Evolutionary conservation across 2,329 filamentous ascomycete genomes (phyloP).

Genomic region (Colletotrichum sansevieriae): DNA sequence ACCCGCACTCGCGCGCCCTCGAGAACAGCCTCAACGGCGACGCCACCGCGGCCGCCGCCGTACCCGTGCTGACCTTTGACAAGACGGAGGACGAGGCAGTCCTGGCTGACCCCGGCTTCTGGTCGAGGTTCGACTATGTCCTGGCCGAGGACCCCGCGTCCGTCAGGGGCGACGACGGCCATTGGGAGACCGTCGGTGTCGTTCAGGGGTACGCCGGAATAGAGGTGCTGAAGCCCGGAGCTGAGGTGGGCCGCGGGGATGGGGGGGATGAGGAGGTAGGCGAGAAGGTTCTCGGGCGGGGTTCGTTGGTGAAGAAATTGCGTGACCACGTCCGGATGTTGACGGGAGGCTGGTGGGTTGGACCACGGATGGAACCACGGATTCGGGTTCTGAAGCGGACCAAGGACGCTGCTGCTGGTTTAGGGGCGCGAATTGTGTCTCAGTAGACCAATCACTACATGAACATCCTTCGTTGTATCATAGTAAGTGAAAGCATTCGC

Average conservation of each 20-base stretch:
- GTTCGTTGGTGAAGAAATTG: slow-evolving; percentile 53
- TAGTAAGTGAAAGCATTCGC: background rate
- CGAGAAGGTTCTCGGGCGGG: slow-evolving; percentile 59
- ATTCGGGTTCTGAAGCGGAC: slow-evolving; percentile 63
- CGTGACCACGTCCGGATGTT: slow-evolving; percentile 57
- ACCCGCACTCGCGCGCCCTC: slow-evolving; percentile 44
- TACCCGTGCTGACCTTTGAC: slow-evolving; percentile 62
- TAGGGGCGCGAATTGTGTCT: slow-evolving; percentile 32
- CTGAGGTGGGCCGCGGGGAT: slow-evolving; percentile 19
- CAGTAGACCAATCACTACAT: background rate
- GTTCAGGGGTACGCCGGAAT: slow-evolving; percentile 71
- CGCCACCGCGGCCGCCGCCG: slow-evolving; percentile 43
- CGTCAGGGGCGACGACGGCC: slow-evolving; percentile 61
- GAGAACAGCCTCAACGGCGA: slow-evolving; percentile 39
- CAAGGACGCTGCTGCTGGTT: slow-evolving; percentile 39
- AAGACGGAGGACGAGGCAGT: slow-evolving; percentile 69
- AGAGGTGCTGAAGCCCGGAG: slow-evolving; percentile 67
- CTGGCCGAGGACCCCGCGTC: slow-evolving; percentile 66
- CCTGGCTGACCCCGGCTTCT: slow-evolving; percentile 66
- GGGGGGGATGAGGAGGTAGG: slow-evolving; percentile 35
- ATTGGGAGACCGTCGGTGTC: slow-evolving; percentile 69
- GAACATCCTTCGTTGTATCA: background rate
- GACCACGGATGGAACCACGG: slow-evolving; percentile 70
- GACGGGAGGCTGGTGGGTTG: slow-evolving; percentile 75
- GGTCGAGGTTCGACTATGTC: slow-evolving; percentile 74